Base-by-base conservation (phyloP, 805 yeast species). In the Brettanomyces anomalus region DNA sequence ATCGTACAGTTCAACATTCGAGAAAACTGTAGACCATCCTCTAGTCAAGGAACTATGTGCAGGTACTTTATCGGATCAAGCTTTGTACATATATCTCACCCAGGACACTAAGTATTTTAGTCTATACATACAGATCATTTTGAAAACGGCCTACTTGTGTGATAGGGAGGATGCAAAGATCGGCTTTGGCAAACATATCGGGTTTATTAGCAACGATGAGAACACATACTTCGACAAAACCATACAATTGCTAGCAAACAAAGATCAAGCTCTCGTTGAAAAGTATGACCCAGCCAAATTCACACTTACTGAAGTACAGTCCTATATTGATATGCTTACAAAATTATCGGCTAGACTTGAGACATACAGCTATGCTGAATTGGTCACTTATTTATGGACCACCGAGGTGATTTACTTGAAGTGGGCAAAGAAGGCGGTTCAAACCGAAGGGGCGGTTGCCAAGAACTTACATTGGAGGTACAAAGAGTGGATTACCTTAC, bases 181-280 rank as follows among this genome's bases (percentile, higher is more conserved):
- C 10, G 19, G 41, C 13, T 38, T 28, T n/a, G 41, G 41, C 18
- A 38, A 38, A 30, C 41, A 38, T n/a, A 30, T 38, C 30, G 41
- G 41, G 15, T 38, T 38, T 15, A 38, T 38, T 15, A 16, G 31
- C 24, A 30, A 28, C 20, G 41, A 38, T 30, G 41, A 38, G 34
- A 38, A 38, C 15, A 33, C 26, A 14, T 38, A 38, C 20, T 38
- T 38, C 26, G 41, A 38, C 17, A 31, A 17, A 34, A 28, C 41
- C 15, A n/a, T 38, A 15, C 16, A 30, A 18, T 11, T 38, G 5
- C 24, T 38, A 3, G 4, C 5, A 8, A 19, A 17, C 26, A 13
- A 21, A 13, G 41, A 38, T 38, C n/a, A 11, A 11, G 15, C 34
- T n/a, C 20, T 38, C 13, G 20, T 13, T 7, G 14, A 17, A 14